phyloP scores from a whole-genome alignment of 2,329 filamentous ascomycete genomes.

The Penicillium hordei region DNA sequence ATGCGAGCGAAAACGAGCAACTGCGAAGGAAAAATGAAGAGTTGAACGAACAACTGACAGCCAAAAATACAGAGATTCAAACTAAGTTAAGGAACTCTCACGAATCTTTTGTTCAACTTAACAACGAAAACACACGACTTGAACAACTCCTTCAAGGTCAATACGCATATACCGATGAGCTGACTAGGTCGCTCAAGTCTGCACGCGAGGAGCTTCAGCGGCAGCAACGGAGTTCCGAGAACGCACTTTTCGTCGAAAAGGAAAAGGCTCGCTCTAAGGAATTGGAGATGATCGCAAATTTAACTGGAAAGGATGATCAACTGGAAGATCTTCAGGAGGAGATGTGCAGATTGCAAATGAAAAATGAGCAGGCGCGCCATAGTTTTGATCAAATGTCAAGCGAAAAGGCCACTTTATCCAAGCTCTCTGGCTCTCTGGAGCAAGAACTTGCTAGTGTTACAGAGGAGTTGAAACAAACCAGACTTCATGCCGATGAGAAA shows the following conservation, averaged over 20 bases:
- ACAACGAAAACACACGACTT: slow-evolving; percentile 42
- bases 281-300: slow-evolving; percentile 43
- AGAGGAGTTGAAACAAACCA: slow-evolving; percentile 23
- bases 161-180: slow-evolving; percentile 39
- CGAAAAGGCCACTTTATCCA: slow-evolving; percentile 24
- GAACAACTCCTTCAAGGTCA: slow-evolving; percentile 39
- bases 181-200: slow-evolving; percentile 35
- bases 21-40: slow-evolving; percentile 37
- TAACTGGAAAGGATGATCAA: slow-evolving; percentile 48
- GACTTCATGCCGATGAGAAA: slow-evolving; percentile 23
- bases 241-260: slow-evolving; percentile 26
- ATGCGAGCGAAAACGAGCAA: slow-evolving; percentile 39
- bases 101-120: slow-evolving; percentile 39
- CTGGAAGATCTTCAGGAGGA: slow-evolving; percentile 45
- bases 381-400: slow-evolving; percentile 25
- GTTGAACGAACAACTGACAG: slow-evolving; percentile 23
- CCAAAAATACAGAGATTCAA: slow-evolving; percentile 38
- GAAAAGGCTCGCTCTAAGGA: slow-evolving; percentile 41
- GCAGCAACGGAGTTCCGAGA: slow-evolving; percentile 35
- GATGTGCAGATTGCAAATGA: slow-evolving; percentile 25
- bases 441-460: slow-evolving; percentile 27
- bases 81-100: slow-evolving; percentile 37
- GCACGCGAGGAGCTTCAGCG: slow-evolving; percentile 40
- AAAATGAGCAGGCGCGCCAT: slow-evolving; percentile 24
- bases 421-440: slow-evolving; percentile 25